A percentile compares a stretch with the other conserved stretches of the same genome.
Conservation (phyloP, 1,284 basidiomycete species). For the Rhodotorula sp. region DNA sequence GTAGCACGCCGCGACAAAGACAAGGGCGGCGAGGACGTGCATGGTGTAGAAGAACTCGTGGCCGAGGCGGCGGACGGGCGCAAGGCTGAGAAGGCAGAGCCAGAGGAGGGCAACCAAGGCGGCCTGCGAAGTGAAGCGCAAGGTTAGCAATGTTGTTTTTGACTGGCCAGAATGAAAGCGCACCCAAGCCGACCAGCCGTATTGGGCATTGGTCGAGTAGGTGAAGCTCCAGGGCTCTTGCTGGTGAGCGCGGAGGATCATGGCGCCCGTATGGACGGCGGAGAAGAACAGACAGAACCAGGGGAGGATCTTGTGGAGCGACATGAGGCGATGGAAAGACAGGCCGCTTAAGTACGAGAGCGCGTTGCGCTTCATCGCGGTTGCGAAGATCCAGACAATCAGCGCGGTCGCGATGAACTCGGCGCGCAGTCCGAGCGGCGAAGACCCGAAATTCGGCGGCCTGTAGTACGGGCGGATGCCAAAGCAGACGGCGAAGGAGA, state of each 20-base stretch:
- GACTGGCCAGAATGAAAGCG: background rate
- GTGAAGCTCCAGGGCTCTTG: slow-evolving; percentile 19
- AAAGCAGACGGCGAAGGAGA: background rate
- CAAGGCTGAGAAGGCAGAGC: slow-evolving; percentile 48
- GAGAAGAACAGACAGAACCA: slow-evolving; percentile 31
- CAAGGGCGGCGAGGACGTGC: slow-evolving; percentile 42
- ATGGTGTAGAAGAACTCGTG: slow-evolving; percentile 55
- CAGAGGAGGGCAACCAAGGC: slow-evolving; percentile 52
- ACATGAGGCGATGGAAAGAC: slow-evolving; percentile 55
- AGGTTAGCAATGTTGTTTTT: background rate
- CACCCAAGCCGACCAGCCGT: slow-evolving; percentile 4
- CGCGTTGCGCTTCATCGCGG: slow-evolving; percentile 53
- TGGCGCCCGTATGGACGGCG: slow-evolving; percentile 24
- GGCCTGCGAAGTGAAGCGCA: slow-evolving; percentile 36
- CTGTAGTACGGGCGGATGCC: slow-evolving; percentile 9
- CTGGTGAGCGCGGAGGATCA: slow-evolving; percentile 19
- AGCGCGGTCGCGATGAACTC: slow-evolving; percentile 10
- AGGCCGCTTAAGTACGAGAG: slow-evolving; percentile 52
- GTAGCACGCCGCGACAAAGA: slow-evolving; percentile 48
- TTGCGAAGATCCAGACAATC: slow-evolving; percentile 36
- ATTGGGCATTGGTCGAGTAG: background rate
- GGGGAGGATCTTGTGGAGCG: slow-evolving; percentile 54
- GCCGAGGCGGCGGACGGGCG: slow-evolving; percentile 50
- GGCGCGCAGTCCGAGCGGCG: slow-evolving; percentile 1
- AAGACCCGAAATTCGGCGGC: slow-evolving; percentile 12